Percentiles rank a stretch among this genome's conserved stretches.
Conservation (phyloP, 345 rosid genomes). For the Lepidium aucheri region DNA sequence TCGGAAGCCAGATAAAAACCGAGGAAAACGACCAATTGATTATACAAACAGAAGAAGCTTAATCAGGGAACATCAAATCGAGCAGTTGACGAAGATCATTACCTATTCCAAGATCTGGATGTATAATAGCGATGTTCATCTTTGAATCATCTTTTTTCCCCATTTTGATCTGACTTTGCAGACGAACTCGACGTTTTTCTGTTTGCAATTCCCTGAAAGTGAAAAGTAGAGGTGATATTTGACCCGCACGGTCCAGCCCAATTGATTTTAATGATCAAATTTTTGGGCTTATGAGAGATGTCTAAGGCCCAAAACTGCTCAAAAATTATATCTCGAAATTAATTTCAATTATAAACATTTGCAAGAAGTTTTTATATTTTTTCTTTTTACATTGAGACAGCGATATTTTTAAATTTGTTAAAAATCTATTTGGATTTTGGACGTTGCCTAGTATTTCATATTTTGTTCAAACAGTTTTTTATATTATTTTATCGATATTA, state of each 20-base stretch:
- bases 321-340: not conserved
- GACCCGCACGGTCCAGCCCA: not conserved
- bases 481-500: too few species aligned
- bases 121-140: conserved; percentile 66
- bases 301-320: not conserved
- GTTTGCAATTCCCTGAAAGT: not conserved
- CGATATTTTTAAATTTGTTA: too few species aligned
- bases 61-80: not conserved
- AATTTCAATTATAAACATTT: not conserved
- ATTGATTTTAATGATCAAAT: not conserved
- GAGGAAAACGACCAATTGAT: not conserved
- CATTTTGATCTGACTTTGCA: conserved; percentile 31
- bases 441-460: too few species aligned
- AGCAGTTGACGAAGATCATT: not conserved
- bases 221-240: not conserved
- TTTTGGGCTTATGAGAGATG: not conserved
- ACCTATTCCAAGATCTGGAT: conserved; percentile 94
- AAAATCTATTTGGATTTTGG: too few species aligned
- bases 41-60: not conserved
- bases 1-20: not conserved
- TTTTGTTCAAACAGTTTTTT: too few species aligned
- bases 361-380: too few species aligned
- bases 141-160: conserved; percentile 34
- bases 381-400: too few species aligned
- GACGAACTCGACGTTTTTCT: not conserved